Evolutionary conservation across 2,329 filamentous ascomycete genomes (phyloP).

Genomic region (Alternaria viburni): DNA sequence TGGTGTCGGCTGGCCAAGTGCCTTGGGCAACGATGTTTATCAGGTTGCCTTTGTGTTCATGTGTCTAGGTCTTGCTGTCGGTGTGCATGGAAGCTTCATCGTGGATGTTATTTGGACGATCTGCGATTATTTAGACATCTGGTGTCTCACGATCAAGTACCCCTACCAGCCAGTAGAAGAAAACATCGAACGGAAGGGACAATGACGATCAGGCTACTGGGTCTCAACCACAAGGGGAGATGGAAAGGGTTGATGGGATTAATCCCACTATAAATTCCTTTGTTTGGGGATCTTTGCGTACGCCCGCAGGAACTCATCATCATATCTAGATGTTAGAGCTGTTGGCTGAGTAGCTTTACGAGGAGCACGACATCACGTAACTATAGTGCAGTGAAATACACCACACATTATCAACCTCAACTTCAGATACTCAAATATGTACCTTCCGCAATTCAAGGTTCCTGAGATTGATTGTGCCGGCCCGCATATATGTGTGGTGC

Average conservation of each 20-base stretch:
- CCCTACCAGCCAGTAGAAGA: constrained; percentile 57
- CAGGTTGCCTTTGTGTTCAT: constrained; percentile 91
- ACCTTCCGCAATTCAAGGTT: not conserved
- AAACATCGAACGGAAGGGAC: constrained; percentile 34
- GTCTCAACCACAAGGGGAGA: not conserved
- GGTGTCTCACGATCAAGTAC: constrained; percentile 97
- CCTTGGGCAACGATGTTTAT: constrained; percentile 68
- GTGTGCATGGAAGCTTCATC: constrained; percentile 97
- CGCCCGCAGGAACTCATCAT: not conserved
- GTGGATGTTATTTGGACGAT: constrained; percentile 97
- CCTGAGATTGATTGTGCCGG: not conserved
- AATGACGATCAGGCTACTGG: constrained; percentile 10
- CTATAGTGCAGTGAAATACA: not conserved
- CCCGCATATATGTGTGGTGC: not conserved
- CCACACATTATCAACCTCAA: not conserved
- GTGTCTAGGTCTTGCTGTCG: constrained; percentile 82
- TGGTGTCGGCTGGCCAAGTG: constrained; percentile 55
- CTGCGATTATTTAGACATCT: constrained; percentile 97
- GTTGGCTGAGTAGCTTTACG: not conserved
- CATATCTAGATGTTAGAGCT: not conserved
- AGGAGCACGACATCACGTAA: not conserved
- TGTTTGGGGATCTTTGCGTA: not conserved
- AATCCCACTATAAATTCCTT: not conserved
- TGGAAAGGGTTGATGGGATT: not conserved
- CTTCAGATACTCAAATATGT: not conserved